These are phyloP conservation scores for Pelagophyceae sp. DNA, from an alignment of 352 stramenopile genomes.

Conservation along the genomic window DNA sequence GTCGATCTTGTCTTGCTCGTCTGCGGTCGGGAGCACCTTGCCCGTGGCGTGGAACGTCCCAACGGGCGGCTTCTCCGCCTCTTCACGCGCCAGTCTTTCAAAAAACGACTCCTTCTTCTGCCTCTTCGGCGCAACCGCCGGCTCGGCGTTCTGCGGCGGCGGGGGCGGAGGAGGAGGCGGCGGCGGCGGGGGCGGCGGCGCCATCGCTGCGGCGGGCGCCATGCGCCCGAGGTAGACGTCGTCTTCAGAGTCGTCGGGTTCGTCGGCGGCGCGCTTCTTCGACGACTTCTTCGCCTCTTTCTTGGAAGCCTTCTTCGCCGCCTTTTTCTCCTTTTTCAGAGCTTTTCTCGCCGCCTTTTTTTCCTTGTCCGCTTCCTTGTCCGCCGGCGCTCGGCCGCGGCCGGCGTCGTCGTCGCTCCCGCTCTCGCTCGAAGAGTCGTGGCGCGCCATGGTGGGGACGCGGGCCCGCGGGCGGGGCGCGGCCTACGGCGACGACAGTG, in stretches of 20 bases:
- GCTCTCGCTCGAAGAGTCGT: slow-evolving; percentile 14
- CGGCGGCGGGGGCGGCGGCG: neutral
- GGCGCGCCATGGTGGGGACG: neutral
- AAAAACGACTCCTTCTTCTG: neutral
- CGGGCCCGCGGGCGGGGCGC: too few relatives aligned
- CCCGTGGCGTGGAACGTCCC: slow-evolving; percentile 18
- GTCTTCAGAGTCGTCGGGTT: neutral
- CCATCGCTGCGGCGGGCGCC: neutral
- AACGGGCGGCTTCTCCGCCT: neutral
- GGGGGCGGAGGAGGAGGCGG: neutral
- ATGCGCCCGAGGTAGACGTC: too few relatives aligned
- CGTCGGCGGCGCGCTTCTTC: neutral
- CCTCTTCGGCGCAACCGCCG: neutral
- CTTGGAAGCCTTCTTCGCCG: neutral
- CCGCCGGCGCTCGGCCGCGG: neutral
- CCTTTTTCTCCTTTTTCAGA: slow-evolving; percentile 1
- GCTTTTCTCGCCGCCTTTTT: neutral
- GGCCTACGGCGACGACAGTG: too few relatives aligned
- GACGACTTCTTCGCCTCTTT: slow-evolving; percentile 1
- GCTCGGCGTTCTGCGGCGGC: neutral
- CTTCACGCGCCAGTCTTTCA: neutral
- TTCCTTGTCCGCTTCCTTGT: too few relatives aligned
- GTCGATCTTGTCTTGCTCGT: neutral
- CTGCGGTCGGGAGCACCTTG: neutral
- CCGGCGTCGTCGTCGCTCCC: neutral